phyloP scores from a whole-genome alignment of 202 grass and related monocot genomes.

The Setaria viridis region DNA sequence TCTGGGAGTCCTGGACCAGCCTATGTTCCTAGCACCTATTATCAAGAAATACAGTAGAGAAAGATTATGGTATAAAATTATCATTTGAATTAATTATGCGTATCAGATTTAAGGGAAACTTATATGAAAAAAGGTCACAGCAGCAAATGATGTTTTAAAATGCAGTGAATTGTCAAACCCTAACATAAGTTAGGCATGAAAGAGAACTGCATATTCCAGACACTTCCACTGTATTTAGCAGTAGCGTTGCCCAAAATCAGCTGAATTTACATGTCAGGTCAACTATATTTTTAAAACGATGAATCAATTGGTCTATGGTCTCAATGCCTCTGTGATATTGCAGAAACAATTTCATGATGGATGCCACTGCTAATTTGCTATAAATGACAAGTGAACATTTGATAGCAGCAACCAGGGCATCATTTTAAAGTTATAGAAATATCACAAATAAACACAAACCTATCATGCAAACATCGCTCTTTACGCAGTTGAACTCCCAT shows the following conservation, averaged over 20 bases:
- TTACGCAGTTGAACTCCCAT: neutral
- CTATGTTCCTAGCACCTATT: neutral
- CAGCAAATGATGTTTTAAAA: neutral
- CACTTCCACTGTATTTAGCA: neutral
- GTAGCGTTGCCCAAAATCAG: neutral
- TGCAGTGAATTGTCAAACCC: neutral
- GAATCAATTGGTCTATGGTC: constrained; percentile 2
- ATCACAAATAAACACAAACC: neutral
- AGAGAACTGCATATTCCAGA: constrained; percentile 3
- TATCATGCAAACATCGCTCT: neutral
- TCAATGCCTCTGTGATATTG: neutral
- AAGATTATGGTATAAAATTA: neutral
- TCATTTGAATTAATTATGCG: neutral
- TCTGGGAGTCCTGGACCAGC: constrained; percentile 11
- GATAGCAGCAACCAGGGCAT: neutral
- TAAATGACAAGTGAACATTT: neutral
- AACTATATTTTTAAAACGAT: neutral
- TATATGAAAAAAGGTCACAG: neutral
- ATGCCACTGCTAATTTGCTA: constrained; percentile 16
- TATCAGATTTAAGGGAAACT: neutral
- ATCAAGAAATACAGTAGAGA: neutral
- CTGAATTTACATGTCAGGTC: neutral
- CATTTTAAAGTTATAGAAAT: constrained; percentile 7
- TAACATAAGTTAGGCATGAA: constrained; percentile 11
- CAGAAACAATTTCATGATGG: constrained; percentile 17